Evolutionary conservation across 331 rosid genomes (phyloP).

Genomic region (Rosa hybrid): DNA sequence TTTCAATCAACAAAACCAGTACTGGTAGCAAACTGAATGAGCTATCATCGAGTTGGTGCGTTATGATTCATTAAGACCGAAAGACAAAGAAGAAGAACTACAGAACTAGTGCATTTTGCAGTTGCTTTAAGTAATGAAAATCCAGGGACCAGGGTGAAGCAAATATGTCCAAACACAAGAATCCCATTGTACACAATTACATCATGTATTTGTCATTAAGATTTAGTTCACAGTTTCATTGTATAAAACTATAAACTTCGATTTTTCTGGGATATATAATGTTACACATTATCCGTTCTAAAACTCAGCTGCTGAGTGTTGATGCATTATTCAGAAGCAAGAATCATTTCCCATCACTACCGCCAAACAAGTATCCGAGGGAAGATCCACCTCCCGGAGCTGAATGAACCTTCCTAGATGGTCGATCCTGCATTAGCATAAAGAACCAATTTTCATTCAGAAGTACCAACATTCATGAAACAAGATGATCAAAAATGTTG

Average conservation of each 20-base stretch:
- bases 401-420: conserved; percentile 56
- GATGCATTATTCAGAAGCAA: not conserved
- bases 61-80: not conserved
- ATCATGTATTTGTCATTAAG: not conserved
- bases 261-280: not conserved
- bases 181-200: conserved; percentile 11
- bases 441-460: not conserved
- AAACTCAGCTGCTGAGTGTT: not conserved
- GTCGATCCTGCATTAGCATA: conserved; percentile 49
- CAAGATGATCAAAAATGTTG: not conserved
- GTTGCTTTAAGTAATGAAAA: not conserved
- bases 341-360: conserved; percentile 32
- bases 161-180: conserved; percentile 5
- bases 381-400: conserved; percentile 68
- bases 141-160: not conserved
- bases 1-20: not conserved
- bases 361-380: conserved; percentile 58
- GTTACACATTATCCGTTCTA: not conserved
- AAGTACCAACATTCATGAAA: not conserved
- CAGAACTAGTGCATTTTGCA: not conserved
- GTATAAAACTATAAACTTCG: not conserved
- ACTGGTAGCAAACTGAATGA: not conserved
- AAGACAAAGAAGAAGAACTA: not conserved
- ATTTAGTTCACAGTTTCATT: not conserved
- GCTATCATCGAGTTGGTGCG: no score